Evolutionary conservation across 2,329 filamentous ascomycete genomes (phyloP).

Genomic region (Dothidotthia symphoricarpi): DNA sequence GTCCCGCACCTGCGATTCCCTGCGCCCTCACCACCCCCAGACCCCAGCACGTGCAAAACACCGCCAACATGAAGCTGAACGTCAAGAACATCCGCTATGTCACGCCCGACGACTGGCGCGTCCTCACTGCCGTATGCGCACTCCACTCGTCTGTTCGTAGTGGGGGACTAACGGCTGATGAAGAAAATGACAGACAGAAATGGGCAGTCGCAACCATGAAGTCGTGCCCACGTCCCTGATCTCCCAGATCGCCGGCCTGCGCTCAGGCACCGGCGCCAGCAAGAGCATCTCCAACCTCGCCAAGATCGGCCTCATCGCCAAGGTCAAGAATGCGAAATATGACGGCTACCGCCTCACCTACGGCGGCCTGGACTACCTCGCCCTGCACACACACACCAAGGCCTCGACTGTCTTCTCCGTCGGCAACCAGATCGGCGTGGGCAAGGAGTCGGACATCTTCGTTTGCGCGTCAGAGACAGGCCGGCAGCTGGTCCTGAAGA

Average conservation of each 20-base stretch:
- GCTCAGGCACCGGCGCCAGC: conserved; percentile 71
- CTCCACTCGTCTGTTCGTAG: conserved; percentile 13
- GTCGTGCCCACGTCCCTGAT: conserved; percentile 90
- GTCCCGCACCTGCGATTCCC: conserved; percentile 6
- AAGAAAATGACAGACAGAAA: conserved; percentile 68
- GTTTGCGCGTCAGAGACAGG: conserved; percentile 81
- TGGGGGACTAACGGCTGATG: conserved; percentile 40
- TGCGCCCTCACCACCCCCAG: conserved; percentile 9
- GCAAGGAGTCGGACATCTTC: conserved; percentile 97
- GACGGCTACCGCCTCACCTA: conserved; percentile 97
- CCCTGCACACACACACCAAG: conserved; percentile 83
- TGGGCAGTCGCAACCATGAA: conserved; percentile 94
- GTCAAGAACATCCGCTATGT: conserved; percentile 92
- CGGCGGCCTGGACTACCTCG: conserved; percentile 95
- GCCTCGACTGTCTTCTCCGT: conserved; percentile 83
- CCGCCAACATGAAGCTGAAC: conserved; percentile 79
- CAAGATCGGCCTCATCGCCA: conserved; percentile 86
- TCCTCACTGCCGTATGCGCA: conserved; percentile 74
- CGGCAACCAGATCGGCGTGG: conserved; percentile 90
- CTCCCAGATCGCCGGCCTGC: conserved; percentile 75
- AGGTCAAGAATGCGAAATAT: conserved; percentile 93
- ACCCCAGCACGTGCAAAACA: conserved; percentile 2
- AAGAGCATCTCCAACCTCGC: conserved; percentile 86
- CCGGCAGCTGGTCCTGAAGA: conserved; percentile 82
- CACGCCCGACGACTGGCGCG: conserved; percentile 88